A percentile compares a stretch with the other conserved stretches of the same genome.
Evolutionary conservation across 805 yeast species (phyloP).

Genomic region (Candida wancherniae): DNA sequence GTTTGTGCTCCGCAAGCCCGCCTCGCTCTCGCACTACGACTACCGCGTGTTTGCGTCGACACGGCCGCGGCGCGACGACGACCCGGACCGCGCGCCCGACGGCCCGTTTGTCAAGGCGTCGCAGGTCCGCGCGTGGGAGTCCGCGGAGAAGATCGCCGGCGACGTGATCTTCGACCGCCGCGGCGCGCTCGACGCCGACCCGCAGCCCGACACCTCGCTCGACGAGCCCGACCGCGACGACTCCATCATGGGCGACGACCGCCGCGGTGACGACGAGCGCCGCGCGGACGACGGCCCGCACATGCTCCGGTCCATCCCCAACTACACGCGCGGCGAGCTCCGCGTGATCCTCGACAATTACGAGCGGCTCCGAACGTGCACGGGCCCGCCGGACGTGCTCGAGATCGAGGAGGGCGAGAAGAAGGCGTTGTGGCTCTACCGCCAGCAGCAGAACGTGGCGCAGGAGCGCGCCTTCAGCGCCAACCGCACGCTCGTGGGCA

Average conservation of each 20-base stretch:
- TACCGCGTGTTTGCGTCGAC: slow-evolving; percentile 28
- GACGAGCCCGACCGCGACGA: slow-evolving; percentile 1
- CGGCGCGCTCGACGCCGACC: slow-evolving; percentile 5
- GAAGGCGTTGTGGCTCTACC: slow-evolving; percentile 23
- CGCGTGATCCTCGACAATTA: slow-evolving; percentile 20
- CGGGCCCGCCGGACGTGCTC: slow-evolving; percentile 3
- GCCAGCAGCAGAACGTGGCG: slow-evolving; percentile 26
- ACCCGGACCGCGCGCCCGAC: slow-evolving; percentile 4
- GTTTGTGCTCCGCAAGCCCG: slow-evolving; percentile 30
- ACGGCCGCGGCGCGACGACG: slow-evolving; percentile 4
- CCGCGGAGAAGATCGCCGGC: slow-evolving; percentile 36
- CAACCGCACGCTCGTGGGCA: slow-evolving; percentile 27
- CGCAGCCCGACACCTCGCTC: slow-evolving; percentile 5
- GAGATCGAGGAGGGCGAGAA: slow-evolving; percentile 20
- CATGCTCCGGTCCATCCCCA: slow-evolving; percentile 33
- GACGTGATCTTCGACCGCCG: slow-evolving; percentile 30
- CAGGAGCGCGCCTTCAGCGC: slow-evolving; percentile 34
- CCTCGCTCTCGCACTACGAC: slow-evolving; percentile 31
- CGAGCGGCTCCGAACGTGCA: slow-evolving; percentile 10
- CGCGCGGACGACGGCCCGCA: slow-evolving; percentile 1
- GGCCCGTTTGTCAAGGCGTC: slow-evolving; percentile 36
- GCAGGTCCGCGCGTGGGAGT: slow-evolving; percentile 43
- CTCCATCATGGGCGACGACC: slow-evolving; percentile 2
- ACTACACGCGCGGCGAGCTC: slow-evolving; percentile 35
- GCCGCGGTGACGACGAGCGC: background rate